Base-by-base conservation (phyloP, 1,284 basidiomycete genomes). In the Veloboletus limbatus region DNA sequence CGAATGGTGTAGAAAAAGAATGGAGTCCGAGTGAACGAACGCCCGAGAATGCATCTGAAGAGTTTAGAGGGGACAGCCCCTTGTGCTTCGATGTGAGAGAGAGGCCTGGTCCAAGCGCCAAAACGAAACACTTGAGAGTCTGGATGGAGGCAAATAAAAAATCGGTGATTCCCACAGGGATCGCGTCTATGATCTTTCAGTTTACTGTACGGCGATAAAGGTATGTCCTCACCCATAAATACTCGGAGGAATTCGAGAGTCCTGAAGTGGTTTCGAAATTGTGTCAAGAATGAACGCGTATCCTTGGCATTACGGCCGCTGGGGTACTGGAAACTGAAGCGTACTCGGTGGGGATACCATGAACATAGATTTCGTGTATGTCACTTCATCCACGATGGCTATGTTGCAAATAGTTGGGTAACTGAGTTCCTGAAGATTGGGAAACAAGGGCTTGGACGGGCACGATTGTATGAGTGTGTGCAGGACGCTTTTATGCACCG, bases 381-480 rank as follows among this genome's bases (percentile, higher is more conserved):
- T 53, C 8, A 44, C 25, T 9, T 37, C 40, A 22, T 57, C 56
- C 3, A 56, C 42, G 44, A 56, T 40, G 31, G 49, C 22, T 8
- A 56, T 46, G 37, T 60, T 60, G 32, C 58, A 57, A 9, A 58
- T 53, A 1, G 56, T 50, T 2, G 56, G 39, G 14, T 49, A 50
- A 8, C 30, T 33, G 33, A 60, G 58, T 22, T 57, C 53, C 43
- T 56, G 53, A 2, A 57, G 46, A 31, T 59, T 57, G 16, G 53
- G 58, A 16, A 57, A 58, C 10, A 60, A n/a, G 10, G 53, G 53
- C 31, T 49, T 54, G 36, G 45, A 53, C 3, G 56, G 58, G 13
- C 56, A 60, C 3, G 56, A 41, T 13, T 59, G 55, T n/a, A 56
- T 33, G 31, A 60, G 58, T 2, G 47, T 47, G 21, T 59, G 54